Evolutionary conservation across 1,139 yeast species (phyloP).

Genomic region (Pneumocystis oryctolagi): DNA sequence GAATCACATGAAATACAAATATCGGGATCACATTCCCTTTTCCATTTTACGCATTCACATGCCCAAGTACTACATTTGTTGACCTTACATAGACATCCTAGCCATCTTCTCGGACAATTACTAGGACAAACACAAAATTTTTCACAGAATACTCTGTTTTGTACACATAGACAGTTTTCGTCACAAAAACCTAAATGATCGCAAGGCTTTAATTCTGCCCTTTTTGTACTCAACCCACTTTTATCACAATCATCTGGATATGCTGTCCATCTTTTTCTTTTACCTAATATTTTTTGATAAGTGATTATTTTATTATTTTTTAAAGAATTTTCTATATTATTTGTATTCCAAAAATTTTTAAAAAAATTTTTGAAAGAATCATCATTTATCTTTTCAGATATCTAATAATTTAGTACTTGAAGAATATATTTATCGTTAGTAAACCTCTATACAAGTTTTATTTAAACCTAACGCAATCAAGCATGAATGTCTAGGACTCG

Average conservation of each 20-base stretch:
- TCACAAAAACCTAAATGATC: constrained; percentile 14
- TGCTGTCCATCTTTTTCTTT: constrained; percentile 12
- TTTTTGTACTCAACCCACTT: constrained; percentile 12
- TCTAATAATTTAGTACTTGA: background rate
- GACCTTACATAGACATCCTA: constrained; percentile 14
- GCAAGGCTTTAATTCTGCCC: constrained; percentile 14
- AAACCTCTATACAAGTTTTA: background rate
- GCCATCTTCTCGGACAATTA: constrained; percentile 13
- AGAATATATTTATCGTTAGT: background rate
- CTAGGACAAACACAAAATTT: constrained; percentile 12
- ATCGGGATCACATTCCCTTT: constrained; percentile 16
- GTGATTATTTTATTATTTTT: background rate
- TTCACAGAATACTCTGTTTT: constrained; percentile 12
- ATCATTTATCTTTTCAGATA: background rate
- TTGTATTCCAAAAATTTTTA: background rate
- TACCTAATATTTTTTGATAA: constrained; percentile 1
- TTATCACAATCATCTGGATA: constrained; percentile 15
- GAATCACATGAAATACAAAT: constrained; percentile 14
- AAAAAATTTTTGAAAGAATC: background rate
- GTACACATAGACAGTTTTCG: constrained; percentile 13
- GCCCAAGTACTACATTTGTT: constrained; percentile 13
- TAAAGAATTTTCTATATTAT: background rate
- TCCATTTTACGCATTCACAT: constrained; percentile 15
- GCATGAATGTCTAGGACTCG: background rate
- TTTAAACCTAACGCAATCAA: background rate